Conservation (phyloP, 2,329 filamentous ascomycete species). For the Paramyrothecium sp. region DNA sequence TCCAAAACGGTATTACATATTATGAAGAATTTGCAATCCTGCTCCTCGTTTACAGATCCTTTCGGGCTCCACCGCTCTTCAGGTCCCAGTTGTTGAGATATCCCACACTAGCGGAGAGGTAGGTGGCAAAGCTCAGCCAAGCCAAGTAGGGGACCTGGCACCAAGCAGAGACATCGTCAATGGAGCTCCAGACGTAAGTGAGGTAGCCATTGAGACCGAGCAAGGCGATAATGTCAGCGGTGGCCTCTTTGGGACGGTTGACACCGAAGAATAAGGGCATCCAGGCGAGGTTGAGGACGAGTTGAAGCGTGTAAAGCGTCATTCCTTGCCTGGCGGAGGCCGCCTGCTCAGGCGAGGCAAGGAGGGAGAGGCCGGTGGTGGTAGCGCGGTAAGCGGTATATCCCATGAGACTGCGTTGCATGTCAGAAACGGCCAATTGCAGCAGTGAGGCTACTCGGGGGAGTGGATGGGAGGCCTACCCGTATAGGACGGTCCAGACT, state of each 20-base stretch:
- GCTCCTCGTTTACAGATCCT: background rate
- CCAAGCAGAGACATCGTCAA: conserved; percentile 73
- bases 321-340: conserved; percentile 64
- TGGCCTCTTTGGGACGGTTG: conserved; percentile 70
- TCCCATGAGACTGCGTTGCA: conserved; percentile 64
- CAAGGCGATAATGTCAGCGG: conserved; percentile 72
- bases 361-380: conserved; percentile 58
- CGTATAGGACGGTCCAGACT: conserved; percentile 66
- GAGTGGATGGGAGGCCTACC: conserved; percentile 27
- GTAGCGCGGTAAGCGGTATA: conserved; percentile 83
- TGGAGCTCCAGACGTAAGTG: conserved; percentile 70
- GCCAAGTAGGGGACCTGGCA: conserved; percentile 77
- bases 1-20: too few relatives aligned
- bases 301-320: conserved; percentile 81
- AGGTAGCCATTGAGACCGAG: conserved; percentile 72
- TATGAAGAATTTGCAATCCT: too few relatives aligned
- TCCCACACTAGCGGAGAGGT: conserved; percentile 70
- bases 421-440: background rate
- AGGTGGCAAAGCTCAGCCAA: conserved; percentile 87
- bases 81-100: conserved; percentile 69
- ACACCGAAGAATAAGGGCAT: conserved; percentile 91
- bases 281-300: conserved; percentile 83
- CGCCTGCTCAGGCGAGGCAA: conserved; percentile 51
- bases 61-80: conserved; percentile 22
- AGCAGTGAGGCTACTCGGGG: conserved; percentile 3